Base-by-base conservation (phyloP, 2,329 filamentous ascomycete species). In the Huntiella bhutanensis region DNA sequence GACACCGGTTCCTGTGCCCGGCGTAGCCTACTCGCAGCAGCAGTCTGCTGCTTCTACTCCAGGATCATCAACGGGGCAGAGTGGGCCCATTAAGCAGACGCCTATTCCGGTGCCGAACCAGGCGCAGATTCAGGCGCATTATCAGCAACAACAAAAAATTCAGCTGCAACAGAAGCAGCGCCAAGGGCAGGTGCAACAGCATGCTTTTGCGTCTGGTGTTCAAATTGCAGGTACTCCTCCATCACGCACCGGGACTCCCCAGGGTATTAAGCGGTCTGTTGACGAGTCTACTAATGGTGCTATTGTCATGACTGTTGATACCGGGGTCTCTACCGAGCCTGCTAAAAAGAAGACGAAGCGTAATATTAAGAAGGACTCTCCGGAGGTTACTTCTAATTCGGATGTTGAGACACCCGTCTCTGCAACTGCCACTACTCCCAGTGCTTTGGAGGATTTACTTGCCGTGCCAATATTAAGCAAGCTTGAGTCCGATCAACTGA, bases 311-410 rank as follows among this genome's bases (percentile, higher is more conserved):
- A 41, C 41, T 12, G 35, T 43, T 5, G 37, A 17, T 39, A 32
- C 33, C 1, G 22, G 5, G 19, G 45, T 52, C 4, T 44, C 39
- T 7, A 50, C 50, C 34, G 59, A 62, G 16, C 57, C 58, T 13
- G 52, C 55, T 13, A 54, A 54, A 11, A 65, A 63, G 53, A 65
- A 62, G 54, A 59, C 62, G 35, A 66, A 65, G 51, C 58, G 61
- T 3, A 50, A 48, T 4, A 38, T 51, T 1, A 65, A 57, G 44
- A 64, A 55, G 41, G 50, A 54, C 13, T 32, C 36, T 7, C 17
- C 50, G 1, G 33, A 38, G 5, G 32, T 33, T 13, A 15, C 12
- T n/a, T 19, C 42, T 4, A 28, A 28, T 28, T 28, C 22, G 22
- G 28, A 41, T 19, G 15, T 19, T 22, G 38, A 37, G 15, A 38